Base-by-base conservation (phyloP, 345 rosid genomes). In the Sisymbrium irio region DNA sequence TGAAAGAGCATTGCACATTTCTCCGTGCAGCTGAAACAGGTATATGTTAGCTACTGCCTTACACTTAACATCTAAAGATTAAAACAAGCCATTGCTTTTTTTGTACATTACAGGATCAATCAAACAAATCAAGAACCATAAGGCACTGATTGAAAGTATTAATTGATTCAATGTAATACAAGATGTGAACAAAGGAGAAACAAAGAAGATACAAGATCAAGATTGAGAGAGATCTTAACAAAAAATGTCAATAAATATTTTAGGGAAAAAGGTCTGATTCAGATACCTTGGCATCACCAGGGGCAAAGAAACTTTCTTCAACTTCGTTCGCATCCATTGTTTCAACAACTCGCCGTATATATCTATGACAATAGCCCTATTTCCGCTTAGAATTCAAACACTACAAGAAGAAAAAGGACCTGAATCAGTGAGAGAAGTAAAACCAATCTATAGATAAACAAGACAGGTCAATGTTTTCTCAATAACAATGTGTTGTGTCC, bases 261-360 rank as follows among this genome's bases (percentile, higher is more conserved):
- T n/a, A 46, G 1, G 20, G 11, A 28, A 40, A 35, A 12, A 18
- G 11, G 35, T 32, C 42, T 49, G 67, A 59, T 55, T 59, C 2
- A 77, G 25, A 70, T 87, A 95, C 99, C 99, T 92, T 95, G 75
- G 98, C 98, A 83, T 95, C 99, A 63, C 87, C 83, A 40, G 85
- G 91, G 9, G 94, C 91, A 82, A 92, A 92, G 58, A 87, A 83
- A 66, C 69, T 92, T 77, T 95, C 99, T 85, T 95, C 99, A 71
- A 88, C 89, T 78, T 95, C 97, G 33, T 79, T 64, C 44, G 72
- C 73, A 74, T 95, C 99, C 99, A 95, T 95, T 36, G 51, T 72
- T 68, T 82, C 80, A 45, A 69, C 20, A 70, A 20, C 75, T 77
- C 78, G 79, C 77, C 7, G 51, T 63, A 47, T 72, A 72, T 67